Conservation (phyloP, 768 basidiomycete species). For the Rossbeevera mucosa region DNA sequence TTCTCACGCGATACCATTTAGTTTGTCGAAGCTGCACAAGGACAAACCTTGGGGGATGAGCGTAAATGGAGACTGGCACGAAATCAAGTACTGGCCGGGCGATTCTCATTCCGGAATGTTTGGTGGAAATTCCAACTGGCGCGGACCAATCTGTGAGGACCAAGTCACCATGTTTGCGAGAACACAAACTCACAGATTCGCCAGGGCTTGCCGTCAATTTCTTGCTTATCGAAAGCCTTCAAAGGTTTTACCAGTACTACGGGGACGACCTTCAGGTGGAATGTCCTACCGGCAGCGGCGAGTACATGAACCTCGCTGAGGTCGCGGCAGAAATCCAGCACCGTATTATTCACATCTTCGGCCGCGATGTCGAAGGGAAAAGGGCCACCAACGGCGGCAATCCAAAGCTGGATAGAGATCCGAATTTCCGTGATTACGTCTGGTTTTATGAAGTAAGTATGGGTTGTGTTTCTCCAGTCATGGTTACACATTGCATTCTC, state of each 20-base stretch:
- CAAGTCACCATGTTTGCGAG: background rate
- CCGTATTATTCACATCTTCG: constrained; percentile 97
- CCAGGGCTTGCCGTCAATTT: constrained; percentile 93
- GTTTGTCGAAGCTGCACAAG: constrained; percentile 86
- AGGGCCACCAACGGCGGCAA: constrained; percentile 92
- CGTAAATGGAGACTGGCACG: constrained; percentile 87
- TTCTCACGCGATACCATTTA: constrained; percentile 30
- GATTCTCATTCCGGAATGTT: constrained; percentile 98
- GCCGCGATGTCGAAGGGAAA: constrained; percentile 81
- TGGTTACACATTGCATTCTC: background rate
- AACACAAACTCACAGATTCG: background rate
- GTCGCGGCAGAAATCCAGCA: constrained; percentile 99
- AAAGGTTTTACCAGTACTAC: constrained; percentile 97
- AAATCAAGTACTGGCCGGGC: constrained; percentile 96
- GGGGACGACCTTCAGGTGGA: constrained; percentile 91
- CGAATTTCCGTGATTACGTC: constrained; percentile 94
- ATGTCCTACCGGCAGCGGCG: constrained; percentile 96
- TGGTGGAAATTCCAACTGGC: constrained; percentile 97
- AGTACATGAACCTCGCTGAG: constrained; percentile 90
- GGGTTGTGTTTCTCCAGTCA: constrained; percentile 4
- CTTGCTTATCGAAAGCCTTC: constrained; percentile 90
- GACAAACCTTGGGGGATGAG: constrained; percentile 93
- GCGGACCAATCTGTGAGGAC: constrained; percentile 78
- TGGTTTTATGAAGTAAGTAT: constrained; percentile 94
- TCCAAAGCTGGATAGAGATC: constrained; percentile 81